phyloP scores from a whole-genome alignment of 441 rosid genomes.

The Metrosideros polymorpha region DNA sequence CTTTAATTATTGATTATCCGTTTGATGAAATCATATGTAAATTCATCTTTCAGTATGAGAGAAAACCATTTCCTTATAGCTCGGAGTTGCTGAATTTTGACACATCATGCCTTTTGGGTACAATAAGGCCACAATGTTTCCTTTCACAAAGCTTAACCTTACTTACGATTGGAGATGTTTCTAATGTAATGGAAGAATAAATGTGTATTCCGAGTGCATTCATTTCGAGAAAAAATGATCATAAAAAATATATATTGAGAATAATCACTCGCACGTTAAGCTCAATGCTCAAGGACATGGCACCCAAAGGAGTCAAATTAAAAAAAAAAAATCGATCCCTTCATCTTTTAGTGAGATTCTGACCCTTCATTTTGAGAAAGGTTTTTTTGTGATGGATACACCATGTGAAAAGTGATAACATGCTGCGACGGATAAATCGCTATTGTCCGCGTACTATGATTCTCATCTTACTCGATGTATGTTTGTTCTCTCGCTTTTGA shows the following conservation, averaged over 20 bases:
- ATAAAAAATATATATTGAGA: no score
- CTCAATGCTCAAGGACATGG: no score
- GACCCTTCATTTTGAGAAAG: background rate
- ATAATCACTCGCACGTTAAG: background rate
- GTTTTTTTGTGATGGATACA: no score
- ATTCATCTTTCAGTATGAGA: no score
- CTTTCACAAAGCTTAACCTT: background rate
- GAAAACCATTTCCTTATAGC: background rate
- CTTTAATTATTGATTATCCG: no score
- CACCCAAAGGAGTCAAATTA: no score
- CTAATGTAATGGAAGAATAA: background rate
- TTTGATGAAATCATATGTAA: no score
- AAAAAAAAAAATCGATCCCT: background rate
- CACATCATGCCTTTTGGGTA: background rate
- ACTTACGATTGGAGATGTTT: background rate
- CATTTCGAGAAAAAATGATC: background rate
- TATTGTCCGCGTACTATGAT: background rate
- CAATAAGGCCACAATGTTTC: background rate
- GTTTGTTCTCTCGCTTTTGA: background rate
- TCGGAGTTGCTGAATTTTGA: background rate
- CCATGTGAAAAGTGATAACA: no score
- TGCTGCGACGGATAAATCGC: no score
- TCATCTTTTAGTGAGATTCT: background rate
- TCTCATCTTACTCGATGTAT: background rate
- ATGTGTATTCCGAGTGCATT: background rate